Percentiles rank a stretch among this genome's conserved stretches.
Conservation (phyloP, 2,329 filamentous ascomycete species). For the Emmonsiellopsis sp. region DNA sequence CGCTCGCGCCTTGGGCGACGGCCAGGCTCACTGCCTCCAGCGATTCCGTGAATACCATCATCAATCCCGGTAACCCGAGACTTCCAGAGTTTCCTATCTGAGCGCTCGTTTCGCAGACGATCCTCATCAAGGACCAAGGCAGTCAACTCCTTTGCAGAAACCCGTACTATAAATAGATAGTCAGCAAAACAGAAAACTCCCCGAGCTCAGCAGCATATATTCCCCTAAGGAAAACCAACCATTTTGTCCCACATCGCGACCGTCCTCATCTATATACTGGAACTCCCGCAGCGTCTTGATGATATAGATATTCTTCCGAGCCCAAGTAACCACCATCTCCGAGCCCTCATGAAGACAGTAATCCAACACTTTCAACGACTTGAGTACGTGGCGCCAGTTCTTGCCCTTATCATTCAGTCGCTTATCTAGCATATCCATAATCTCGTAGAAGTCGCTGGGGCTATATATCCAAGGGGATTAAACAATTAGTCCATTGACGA, state of each 20-base stretch:
- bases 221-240: slow-evolving; percentile 48
- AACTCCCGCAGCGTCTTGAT: slow-evolving; percentile 98
- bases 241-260: slow-evolving; percentile 90
- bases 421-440: slow-evolving; percentile 99
- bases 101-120: slow-evolving; percentile 77
- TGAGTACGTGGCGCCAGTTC: slow-evolving; percentile 97
- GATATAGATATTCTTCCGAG: slow-evolving; percentile 94
- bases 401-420: slow-evolving; percentile 98
- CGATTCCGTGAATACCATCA: slow-evolving; percentile 49
- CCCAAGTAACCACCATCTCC: slow-evolving; percentile 94
- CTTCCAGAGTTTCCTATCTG: slow-evolving; percentile 91
- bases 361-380: slow-evolving; percentile 93
- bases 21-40: slow-evolving; percentile 29
- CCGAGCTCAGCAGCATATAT: background rate
- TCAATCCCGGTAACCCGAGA: slow-evolving; percentile 90
- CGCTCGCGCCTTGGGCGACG: slow-evolving; percentile 37
- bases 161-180: slow-evolving; percentile 57
- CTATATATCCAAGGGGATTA: slow-evolving; percentile 37
- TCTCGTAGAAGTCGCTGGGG: slow-evolving; percentile 96
- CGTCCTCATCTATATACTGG: slow-evolving; percentile 91
- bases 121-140: slow-evolving; percentile 90
- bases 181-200: background rate
- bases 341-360: slow-evolving; percentile 97
- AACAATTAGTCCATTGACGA: background rate
- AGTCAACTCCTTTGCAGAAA: slow-evolving; percentile 92